phyloP scores from a whole-genome alignment of 305 asterid genomes.

The Ilex paraguariensis region DNA sequence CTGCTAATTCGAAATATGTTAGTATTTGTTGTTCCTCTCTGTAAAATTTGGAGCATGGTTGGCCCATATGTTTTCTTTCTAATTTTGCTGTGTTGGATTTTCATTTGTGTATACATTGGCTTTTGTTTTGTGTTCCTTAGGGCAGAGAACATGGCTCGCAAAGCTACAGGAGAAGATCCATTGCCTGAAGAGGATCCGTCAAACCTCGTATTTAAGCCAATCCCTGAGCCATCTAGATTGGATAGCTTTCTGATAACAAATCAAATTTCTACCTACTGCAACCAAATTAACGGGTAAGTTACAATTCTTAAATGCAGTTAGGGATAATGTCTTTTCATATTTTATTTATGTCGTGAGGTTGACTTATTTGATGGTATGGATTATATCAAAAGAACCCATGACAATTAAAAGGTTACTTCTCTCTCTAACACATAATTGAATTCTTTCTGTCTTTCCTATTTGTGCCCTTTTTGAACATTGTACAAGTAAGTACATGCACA shows the following conservation, averaged over 20 bases:
- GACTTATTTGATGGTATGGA: neutral
- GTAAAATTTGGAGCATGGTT: too few species aligned
- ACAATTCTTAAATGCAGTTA: constrained; percentile 2
- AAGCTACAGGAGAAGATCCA: constrained; percentile 87
- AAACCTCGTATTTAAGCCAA: constrained; percentile 80
- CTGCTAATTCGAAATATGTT: too few species aligned
- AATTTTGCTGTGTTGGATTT: neutral
- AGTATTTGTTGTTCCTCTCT: too few species aligned
- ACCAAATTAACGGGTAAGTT: constrained; percentile 90
- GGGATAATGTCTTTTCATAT: neutral
- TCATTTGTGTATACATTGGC: constrained; percentile 1
- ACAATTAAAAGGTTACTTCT: too few species aligned
- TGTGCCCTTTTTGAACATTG: too few species aligned
- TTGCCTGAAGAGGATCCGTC: constrained; percentile 94
- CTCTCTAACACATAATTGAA: too few species aligned
- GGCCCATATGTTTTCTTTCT: too few species aligned
- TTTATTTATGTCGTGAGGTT: neutral
- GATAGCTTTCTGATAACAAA: constrained; percentile 92
- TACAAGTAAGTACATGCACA: too few species aligned
- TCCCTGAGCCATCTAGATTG: constrained; percentile 89
- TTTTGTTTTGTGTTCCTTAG: constrained; percentile 28
- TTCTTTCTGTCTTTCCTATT: too few species aligned
- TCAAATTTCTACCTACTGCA: constrained; percentile 86
- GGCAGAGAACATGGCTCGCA: constrained; percentile 70
- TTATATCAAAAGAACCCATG: too few species aligned